These are phyloP conservation scores for Symbiodinium natans DNA, from an alignment of 73 alveolate genomes.

Conservation along the genomic window DNA sequence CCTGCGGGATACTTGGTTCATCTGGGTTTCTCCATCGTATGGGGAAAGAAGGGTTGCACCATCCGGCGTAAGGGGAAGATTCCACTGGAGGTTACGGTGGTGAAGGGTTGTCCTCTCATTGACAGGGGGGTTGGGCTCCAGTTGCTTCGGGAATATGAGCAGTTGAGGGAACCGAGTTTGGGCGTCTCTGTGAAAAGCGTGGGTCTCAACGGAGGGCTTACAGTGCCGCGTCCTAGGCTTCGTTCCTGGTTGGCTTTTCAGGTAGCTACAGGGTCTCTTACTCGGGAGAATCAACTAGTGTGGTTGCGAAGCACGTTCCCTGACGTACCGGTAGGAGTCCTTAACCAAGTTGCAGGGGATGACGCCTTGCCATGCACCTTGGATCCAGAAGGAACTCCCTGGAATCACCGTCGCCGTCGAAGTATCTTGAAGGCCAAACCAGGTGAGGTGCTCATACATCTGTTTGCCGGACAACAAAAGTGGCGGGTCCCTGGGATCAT, in stretches of 20 bases:
- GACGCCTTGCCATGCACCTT: background rate
- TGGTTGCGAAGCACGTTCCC: too few relatives aligned
- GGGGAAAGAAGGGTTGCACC: background rate
- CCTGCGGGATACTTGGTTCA: background rate
- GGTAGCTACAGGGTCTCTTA: too few relatives aligned
- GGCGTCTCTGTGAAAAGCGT: background rate
- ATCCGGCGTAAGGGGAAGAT: background rate
- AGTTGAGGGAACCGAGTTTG: background rate
- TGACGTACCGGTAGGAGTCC: too few relatives aligned
- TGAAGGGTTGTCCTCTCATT: background rate
- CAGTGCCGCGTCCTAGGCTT: background rate
- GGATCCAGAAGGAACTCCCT: background rate
- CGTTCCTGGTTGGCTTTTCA: too few relatives aligned
- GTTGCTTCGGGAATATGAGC: background rate
- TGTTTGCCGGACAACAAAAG: background rate
- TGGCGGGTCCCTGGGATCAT: background rate
- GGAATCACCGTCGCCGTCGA: background rate
- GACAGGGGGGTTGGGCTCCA: background rate
- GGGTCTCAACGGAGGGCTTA: background rate
- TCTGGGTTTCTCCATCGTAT: background rate
- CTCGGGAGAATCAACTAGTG: too few relatives aligned
- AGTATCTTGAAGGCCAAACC: background rate
- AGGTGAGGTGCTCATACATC: background rate
- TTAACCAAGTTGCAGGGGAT: background rate
- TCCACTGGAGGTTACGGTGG: background rate